Base-by-base conservation (phyloP, 169 alveolate genomes). In the Sarcocystis neurona region DNA sequence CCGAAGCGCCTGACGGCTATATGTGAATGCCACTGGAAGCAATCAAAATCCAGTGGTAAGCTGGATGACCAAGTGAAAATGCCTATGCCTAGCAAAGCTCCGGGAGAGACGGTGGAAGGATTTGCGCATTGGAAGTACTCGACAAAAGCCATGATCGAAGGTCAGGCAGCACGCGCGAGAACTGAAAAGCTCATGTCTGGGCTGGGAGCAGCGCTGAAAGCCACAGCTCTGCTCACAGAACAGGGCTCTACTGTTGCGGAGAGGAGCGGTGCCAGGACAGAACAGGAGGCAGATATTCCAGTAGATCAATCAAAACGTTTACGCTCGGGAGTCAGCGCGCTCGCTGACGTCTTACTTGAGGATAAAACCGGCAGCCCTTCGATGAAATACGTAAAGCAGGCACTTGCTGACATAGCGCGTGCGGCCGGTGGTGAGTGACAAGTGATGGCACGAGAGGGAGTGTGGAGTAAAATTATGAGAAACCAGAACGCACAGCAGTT, bases 11-110 rank as follows among this genome's bases (percentile, higher is more conserved):
- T 68, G 85, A 85, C 47, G 44, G 90, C 90, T 30, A 53, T 85
- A 0, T 85, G 90, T 27, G 85, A 85, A 63, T 85, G 90, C 85
- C 90, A 85, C 15, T 79, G 90, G 37, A 60, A 47, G n/a, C 53
- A 44, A 41, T 10, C 79, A 37, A 41, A 37, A 56, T n/a, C n/a
- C n/a, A n/a, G n/a, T n/a, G 75, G 44, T 2, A 43, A 15, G 39
- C 20, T 63, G 6, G 75, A 63, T n/a, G 43, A n/a, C 43, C 37
- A 63, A n/a, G 2, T 30, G 32, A 3, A 1, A 2, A 15, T 30
- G 6, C 0, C 10, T 15, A 43, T 4, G 41, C 75, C 46, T 41
- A 18, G 56, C 58, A 39, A 39, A 72, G 56, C 82, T 12, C 82
- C 82, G 41, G 39, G 34, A 10, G 82, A 53, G 10, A 37, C 84